Evolutionary conservation across 768 basidiomycete species (phyloP), one percentile per base, ranked within the genome.

Genomic region (Clavulina sp.): DNA sequence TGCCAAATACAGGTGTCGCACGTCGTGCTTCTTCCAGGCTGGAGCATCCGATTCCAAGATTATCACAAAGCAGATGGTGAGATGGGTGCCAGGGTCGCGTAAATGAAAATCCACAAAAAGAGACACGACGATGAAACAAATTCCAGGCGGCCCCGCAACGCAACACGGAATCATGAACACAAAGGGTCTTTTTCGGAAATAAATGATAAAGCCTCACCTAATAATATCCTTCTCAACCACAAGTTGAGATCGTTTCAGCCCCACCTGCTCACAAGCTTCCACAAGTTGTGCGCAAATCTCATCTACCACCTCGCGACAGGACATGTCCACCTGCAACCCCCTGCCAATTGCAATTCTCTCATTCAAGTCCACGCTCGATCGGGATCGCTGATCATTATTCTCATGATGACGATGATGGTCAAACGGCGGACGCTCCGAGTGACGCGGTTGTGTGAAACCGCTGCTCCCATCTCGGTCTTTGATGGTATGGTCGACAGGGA

Each of bases 1-100:
- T 88, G 13, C 88, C 77, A 63, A 86, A 84, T 57, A 92, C 70
- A 55, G 79, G 84, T 2, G 87, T 95, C 70, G 81, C 79, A 50
- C 76, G 73, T 62, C 82, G 79, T 2, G 92, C 92, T 58, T 95
- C 87, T 4, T 73, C 72, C 57, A 91, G 62, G 59, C 87, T 91
- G 57, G 52, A 46, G 48, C 16, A n/a, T n/a, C n/a, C n/a, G n/a
- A 13, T 13, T 38, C 36, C n/a, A n/a, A n/a, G n/a, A n/a, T n/a
- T n/a, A n/a, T n/a, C n/a, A n/a, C n/a, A n/a, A n/a, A n/a, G n/a
- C n/a, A n/a, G n/a, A n/a, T n/a, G n/a, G n/a, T n/a, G n/a, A n/a
- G n/a, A n/a, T n/a, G n/a, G n/a, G n/a, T n/a, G n/a, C n/a, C n/a
- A n/a, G n/a, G n/a, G n/a, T n/a, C n/a, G n/a, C n/a, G n/a, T n/a